These are phyloP conservation scores for Lentinus polychrous DNA, from an alignment of 1,284 basidiomycete species.

Conservation along the genomic window DNA sequence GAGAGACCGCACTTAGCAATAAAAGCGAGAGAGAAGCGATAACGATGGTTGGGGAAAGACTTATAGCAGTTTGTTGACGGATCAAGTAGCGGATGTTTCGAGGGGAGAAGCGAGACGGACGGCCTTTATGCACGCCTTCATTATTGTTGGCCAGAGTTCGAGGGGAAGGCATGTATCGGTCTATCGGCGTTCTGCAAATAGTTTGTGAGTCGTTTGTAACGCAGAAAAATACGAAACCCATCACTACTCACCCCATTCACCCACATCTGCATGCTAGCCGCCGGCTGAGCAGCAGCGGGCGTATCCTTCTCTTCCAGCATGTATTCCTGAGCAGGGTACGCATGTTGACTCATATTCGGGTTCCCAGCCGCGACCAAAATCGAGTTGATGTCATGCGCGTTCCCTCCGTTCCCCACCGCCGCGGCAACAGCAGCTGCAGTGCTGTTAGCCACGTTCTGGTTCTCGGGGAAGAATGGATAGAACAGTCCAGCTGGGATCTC, in stretches of 20 bases:
- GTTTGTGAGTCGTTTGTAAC: background rate
- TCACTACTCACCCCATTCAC: conserved; percentile 15
- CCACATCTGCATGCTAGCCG: conserved; percentile 23
- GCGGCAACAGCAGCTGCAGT: conserved; percentile 17
- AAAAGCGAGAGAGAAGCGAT: no score
- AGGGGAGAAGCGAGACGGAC: background rate
- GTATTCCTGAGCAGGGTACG: conserved; percentile 45
- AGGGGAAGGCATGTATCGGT: background rate
- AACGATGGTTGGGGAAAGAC: no score
- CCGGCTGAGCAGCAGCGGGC: conserved; percentile 13
- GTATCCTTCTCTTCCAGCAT: conserved; percentile 60
- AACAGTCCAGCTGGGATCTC: conserved; percentile 62
- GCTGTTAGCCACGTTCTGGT: conserved; percentile 19
- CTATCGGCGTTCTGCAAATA: background rate
- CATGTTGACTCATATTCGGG: conserved; percentile 39
- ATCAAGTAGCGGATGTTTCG: no score
- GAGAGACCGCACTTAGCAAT: no score
- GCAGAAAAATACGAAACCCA: background rate
- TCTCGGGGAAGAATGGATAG: conserved; percentile 69
- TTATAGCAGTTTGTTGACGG: no score
- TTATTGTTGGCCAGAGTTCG: background rate
- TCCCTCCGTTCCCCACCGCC: conserved; percentile 12
- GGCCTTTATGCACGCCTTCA: background rate
- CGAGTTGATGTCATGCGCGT: conserved; percentile 40
- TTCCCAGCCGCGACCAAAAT: conserved; percentile 49